Percentiles rank a stretch among this genome's conserved stretches.
Conservation (phyloP, 164 flowering plant species). For the Annona cherimola region DNA sequence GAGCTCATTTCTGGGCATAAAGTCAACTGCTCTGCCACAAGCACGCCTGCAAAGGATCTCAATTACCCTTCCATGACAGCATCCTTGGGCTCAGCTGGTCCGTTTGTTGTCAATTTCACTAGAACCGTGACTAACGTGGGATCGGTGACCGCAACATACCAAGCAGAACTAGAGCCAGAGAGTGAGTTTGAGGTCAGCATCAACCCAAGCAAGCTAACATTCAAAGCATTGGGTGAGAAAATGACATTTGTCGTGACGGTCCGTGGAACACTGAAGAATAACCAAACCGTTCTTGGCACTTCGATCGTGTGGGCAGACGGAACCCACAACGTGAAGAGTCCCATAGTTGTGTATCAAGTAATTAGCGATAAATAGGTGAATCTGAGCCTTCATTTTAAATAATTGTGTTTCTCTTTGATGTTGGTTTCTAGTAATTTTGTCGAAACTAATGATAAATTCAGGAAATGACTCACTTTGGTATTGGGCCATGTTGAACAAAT, state of each 20-base stretch:
- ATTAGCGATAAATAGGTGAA: no score
- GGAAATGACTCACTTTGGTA: no score
- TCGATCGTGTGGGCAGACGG: conserved; percentile 61
- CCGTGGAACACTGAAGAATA: background rate
- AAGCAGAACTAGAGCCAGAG: conserved; percentile 21
- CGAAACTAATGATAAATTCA: no score
- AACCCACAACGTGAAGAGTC: conserved; percentile 48
- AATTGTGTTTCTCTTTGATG: no score
- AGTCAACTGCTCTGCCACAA: conserved; percentile 28
- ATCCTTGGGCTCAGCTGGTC: background rate
- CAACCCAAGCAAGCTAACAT: conserved; percentile 29
- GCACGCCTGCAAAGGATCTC: conserved; percentile 39
- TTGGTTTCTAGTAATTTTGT: no score
- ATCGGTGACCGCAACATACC: conserved; percentile 33
- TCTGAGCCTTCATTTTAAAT: no score
- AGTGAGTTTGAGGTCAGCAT: conserved; percentile 32
- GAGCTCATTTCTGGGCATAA: conserved; percentile 36
- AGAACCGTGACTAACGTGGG: conserved; percentile 73
- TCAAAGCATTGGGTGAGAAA: conserved; percentile 33
- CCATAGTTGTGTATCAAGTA: conserved; percentile 33
- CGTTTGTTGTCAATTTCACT: conserved; percentile 23
- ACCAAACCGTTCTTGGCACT: conserved; percentile 18
- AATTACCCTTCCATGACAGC: conserved; percentile 57
- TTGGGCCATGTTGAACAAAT: no score
- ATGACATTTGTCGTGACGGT: conserved; percentile 37